Percentiles rank a stretch among this genome's conserved stretches.
Evolutionary conservation across 2,329 filamentous ascomycete genomes (phyloP).

Genomic region (Fusarium mundagurra): DNA sequence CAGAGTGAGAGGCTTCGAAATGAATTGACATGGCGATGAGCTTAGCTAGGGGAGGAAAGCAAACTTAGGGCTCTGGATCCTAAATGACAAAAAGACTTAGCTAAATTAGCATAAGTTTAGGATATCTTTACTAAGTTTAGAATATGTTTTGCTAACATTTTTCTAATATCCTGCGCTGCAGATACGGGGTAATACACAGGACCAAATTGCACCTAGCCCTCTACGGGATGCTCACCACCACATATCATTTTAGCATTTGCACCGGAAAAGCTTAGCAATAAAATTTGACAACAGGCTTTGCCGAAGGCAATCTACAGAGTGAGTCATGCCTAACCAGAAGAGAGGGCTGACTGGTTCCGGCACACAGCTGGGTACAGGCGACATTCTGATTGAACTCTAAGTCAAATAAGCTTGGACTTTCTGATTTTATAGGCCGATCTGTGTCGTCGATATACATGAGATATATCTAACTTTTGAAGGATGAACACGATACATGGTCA

Average conservation of each 20-base stretch:
- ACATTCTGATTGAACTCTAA: neutral
- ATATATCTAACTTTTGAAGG: neutral
- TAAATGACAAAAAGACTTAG: neutral
- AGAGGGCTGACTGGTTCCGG: neutral
- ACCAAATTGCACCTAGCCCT: neutral
- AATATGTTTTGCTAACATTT: neutral
- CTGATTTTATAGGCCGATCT: neutral
- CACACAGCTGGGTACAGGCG: neutral
- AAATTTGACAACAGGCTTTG: neutral
- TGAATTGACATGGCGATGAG: neutral
- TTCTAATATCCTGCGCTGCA: neutral
- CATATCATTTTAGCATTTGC: neutral
- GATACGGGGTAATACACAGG: neutral
- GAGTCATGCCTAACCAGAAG: neutral
- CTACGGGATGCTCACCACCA: neutral
- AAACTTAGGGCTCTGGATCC: neutral
- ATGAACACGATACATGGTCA: neutral
- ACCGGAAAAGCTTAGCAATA: neutral
- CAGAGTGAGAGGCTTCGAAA: neutral
- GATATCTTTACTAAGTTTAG: neutral
- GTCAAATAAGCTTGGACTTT: neutral
- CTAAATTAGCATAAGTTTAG: neutral
- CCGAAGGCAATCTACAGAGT: neutral
- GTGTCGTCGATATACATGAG: neutral
- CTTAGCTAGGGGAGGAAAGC: neutral